Base-by-base conservation (phyloP, 2,329 filamentous ascomycete genomes). In the Ascochyta lentis region DNA sequence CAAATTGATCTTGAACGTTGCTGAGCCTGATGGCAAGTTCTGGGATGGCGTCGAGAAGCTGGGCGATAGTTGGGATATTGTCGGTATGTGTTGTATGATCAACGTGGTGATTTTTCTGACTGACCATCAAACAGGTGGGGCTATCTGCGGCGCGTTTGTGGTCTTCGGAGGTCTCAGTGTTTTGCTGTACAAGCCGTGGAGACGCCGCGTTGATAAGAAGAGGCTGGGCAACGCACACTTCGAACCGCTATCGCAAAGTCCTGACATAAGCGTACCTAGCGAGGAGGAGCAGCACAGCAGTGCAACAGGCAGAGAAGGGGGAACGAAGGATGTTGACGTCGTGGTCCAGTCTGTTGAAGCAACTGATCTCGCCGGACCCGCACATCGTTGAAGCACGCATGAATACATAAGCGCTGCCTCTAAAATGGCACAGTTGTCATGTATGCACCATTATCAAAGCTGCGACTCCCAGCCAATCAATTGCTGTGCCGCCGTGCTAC, bases 71-170 rank as follows among this genome's bases (percentile, higher is more conserved):
- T 75, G 72, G 72, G 72, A 75, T 53, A 72, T 75, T 35, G 72
- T 75, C 43, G 72, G 72, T 72, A 61, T 13, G 69, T 58, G 19
- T 19, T 86, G 19, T 89, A 1, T 49, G 24, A 26, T 58, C 56
- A 4, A 5, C 13, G 24, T 45, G 3, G 19, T 31, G 2, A n/a
- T 0, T n/a, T 4, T 22, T 2, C 12, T 26, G 10, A 40, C 51
- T 66, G 19, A 68, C 15, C 6, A 2, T 4, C 10, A 4, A 35
- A 3, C 34, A 78, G 76, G 75, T 9, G 95, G 91, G 1, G 84
- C 84, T 15, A 96, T 99, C 31, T 96, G 93, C 61, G 92, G 88
- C 0, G 81, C 91, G 0, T 98, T 98, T 65, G 77, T 96, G 0
- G 74, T 96, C 0, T 88, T 92, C 42, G 94, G 92, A 0, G 74